Percentiles rank a stretch among this genome's conserved stretches.
Conservation (phyloP, 2,329 filamentous ascomycete genomes). For the Didymella keratinophila region DNA sequence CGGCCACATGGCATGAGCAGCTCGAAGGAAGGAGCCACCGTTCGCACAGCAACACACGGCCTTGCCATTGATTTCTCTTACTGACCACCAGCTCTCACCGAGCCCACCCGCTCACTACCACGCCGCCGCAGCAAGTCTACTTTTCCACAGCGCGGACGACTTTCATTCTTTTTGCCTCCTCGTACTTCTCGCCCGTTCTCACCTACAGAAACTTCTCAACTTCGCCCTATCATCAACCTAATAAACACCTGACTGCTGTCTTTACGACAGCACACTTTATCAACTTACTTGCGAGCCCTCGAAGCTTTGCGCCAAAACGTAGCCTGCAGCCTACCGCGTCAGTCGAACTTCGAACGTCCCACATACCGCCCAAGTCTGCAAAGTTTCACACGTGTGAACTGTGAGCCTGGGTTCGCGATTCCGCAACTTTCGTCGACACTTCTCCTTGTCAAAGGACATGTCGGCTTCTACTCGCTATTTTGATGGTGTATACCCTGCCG, state of each 20-base stretch:
- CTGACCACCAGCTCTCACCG: constrained; percentile 32
- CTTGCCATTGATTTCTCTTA: constrained; percentile 27
- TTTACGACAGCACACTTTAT: background rate
- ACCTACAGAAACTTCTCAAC: constrained; percentile 13
- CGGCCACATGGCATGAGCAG: constrained; percentile 20
- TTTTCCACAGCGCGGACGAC: constrained; percentile 17
- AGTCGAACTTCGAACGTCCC: background rate
- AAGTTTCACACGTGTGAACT: background rate
- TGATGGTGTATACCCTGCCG: constrained; percentile 35
- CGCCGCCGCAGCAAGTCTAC: constrained; percentile 26
- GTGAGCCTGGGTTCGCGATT: constrained; percentile 27
- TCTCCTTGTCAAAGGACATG: constrained; percentile 39
- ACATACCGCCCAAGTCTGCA: background rate
- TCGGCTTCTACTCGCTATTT: constrained; percentile 30
- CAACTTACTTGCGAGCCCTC: background rate
- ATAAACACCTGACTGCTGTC: constrained; percentile 20
- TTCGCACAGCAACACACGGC: constrained; percentile 26
- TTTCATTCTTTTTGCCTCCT: constrained; percentile 38
- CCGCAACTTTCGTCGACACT: constrained; percentile 36
- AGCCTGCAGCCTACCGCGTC: background rate
- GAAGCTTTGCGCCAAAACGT: background rate
- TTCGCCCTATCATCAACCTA: constrained; percentile 12
- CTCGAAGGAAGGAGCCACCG: constrained; percentile 37
- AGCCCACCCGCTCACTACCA: constrained; percentile 21
- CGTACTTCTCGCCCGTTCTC: constrained; percentile 3